Evolutionary conservation across 768 basidiomycete genomes (phyloP), one percentile per base, ranked within the genome.

Genomic region (Mycena sanguinolenta): DNA sequence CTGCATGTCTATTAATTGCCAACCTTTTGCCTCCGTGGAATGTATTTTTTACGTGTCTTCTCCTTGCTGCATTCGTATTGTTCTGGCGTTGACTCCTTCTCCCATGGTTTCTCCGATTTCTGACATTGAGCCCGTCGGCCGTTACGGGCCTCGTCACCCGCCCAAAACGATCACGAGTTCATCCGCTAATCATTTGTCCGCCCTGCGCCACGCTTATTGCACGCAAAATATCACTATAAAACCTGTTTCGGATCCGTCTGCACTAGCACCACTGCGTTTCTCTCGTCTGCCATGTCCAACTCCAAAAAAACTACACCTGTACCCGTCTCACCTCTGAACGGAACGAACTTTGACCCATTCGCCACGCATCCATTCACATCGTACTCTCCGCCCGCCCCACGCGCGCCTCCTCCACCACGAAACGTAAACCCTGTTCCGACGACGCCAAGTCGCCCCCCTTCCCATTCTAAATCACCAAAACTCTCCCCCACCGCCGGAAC

Each of bases 351-450:
- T 65, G 27, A 73, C 67, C 72, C 72, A 36, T 66, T 69, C 57
- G 72, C 67, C 25, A 69, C 67, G 6, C 72, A 73, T 34, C 72
- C 72, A n/a, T 73, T 73, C 67, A 73, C 72, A 1, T 69, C 67
- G 38, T 73, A 73, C 32, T 69, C 72, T 23, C 67, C 72, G 7
- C 64, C 72, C 23, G 59, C 60, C n/a, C 58, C 63, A 17, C 30
- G 58, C 44, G 36, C 58, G 8, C 54, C 70, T 39, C 52, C 53
- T 13, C 64, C 70, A 17, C 59, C 70, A 9, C 53, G 65, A 65
- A 66, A n/a, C n/a, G n/a, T n/a, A n/a, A n/a, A 65, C 66, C 72
- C 64, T 30, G 58, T 67, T 23, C 53, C 67, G 36, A 39, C 39
- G 52, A 34, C 59, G 6, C 30, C 25, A 50, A 50, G 58, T 52